phyloP scores from a whole-genome alignment of 2,329 filamentous ascomycete genomes.

The Xylariaceae sp. region DNA sequence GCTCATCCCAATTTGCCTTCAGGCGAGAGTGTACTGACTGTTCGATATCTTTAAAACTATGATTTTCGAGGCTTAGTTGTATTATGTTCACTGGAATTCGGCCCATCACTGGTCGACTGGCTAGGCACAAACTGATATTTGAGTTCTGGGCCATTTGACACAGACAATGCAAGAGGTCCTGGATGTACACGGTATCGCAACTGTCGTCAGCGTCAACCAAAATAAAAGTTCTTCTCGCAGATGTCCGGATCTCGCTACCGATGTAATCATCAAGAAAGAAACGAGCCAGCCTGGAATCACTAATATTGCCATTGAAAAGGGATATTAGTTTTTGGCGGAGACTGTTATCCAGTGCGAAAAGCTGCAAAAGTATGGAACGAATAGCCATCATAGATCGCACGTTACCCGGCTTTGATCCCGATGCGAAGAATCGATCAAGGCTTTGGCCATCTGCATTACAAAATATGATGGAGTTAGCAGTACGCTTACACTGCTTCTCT shows the following conservation, averaged over 20 bases:
- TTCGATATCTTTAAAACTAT: conserved; percentile 22
- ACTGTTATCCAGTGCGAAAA: conserved; percentile 16
- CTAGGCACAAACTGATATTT: conserved; percentile 19
- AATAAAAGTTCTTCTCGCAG: conserved; percentile 24
- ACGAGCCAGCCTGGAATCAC: conserved; percentile 10
- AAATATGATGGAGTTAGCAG: conserved; percentile 18
- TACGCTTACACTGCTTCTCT: conserved; percentile 18
- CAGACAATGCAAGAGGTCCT: conserved; percentile 19
- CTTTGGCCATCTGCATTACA: conserved; percentile 12
- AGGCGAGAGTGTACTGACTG: conserved; percentile 12
- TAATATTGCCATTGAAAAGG: not conserved
- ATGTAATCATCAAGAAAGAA: conserved; percentile 25
- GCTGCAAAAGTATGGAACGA: conserved; percentile 21
- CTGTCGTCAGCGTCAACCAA: conserved; percentile 14
- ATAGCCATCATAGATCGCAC: conserved; percentile 13
- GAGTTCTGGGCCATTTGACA: conserved; percentile 18
- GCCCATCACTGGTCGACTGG: conserved; percentile 17
- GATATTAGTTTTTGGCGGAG: conserved; percentile 14
- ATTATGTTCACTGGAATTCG: conserved; percentile 6
- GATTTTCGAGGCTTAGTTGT: conserved; percentile 13
- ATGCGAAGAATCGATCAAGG: not conserved
- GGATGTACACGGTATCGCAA: conserved; percentile 20
- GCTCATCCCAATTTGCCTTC: conserved; percentile 1
- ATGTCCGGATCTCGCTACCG: not conserved
- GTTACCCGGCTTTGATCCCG: conserved; percentile 4